Evolutionary conservation across 208 protist genomes (phyloP).

Genomic region (Crithidia fasciculata): DNA sequence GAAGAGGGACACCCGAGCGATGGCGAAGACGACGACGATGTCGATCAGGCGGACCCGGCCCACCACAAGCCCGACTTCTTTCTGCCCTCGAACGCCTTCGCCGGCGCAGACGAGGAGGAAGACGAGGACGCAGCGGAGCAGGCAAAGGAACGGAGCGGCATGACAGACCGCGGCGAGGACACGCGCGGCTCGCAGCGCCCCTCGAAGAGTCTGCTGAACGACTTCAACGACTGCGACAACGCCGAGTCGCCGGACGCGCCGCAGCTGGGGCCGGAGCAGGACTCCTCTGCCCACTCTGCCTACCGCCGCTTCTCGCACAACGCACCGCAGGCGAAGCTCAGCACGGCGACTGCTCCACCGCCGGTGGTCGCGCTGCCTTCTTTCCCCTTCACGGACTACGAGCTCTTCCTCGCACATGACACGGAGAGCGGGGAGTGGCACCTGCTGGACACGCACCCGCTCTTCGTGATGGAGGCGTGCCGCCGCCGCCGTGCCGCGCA

Average conservation of each 20-base stretch:
- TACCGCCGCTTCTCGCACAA: not conserved
- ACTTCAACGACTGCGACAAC: constrained; percentile 22
- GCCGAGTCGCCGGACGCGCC: not conserved
- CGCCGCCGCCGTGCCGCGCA: constrained; percentile 37
- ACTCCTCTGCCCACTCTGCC: not conserved
- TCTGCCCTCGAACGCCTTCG: constrained; percentile 21
- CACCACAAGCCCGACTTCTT: constrained; percentile 26
- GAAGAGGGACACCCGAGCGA: not conserved
- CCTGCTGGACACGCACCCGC: constrained; percentile 60
- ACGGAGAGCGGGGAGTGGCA: constrained; percentile 46
- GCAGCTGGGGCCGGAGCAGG: not conserved
- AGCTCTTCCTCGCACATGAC: constrained; percentile 55
- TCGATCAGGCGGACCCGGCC: constrained; percentile 28
- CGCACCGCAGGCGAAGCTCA: constrained; percentile 7
- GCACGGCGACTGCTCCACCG: constrained; percentile 21
- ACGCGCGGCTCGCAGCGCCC: constrained; percentile 8
- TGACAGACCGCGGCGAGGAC: constrained; percentile 8
- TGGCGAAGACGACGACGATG: constrained; percentile 24
- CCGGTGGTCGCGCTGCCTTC: constrained; percentile 28
- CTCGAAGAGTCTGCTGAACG: constrained; percentile 30
- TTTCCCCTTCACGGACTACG: constrained; percentile 36
- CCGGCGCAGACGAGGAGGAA: constrained; percentile 1
- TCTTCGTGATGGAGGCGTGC: constrained; percentile 37
- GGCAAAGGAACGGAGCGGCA: constrained; percentile 7
- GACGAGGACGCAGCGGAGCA: constrained; percentile 10